Evolutionary conservation across 2,329 filamentous ascomycete genomes (phyloP).

Genomic region (Pseudogymnoascus sp.): DNA sequence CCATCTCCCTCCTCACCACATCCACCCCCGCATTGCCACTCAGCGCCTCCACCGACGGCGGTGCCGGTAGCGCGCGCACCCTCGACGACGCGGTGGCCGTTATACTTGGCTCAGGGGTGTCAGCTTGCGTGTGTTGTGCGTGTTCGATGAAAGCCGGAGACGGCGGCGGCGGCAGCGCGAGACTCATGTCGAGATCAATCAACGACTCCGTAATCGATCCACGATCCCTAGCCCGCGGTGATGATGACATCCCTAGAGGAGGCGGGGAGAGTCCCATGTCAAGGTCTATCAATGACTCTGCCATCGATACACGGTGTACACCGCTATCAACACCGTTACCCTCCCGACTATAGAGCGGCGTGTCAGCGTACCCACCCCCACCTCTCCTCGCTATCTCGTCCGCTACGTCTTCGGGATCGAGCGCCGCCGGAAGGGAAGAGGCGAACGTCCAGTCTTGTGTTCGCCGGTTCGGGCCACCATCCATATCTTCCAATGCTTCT

Average conservation of each 20-base stretch:
- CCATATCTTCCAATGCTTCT: neutral
- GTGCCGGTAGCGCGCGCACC: constrained; percentile 16
- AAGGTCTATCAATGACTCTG: too few relatives aligned
- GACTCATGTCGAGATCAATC: constrained; percentile 47
- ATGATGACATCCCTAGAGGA: too few relatives aligned
- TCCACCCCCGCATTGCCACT: constrained; percentile 13
- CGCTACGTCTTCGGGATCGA: neutral
- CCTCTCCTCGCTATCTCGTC: too few relatives aligned
- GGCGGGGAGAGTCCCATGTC: too few relatives aligned
- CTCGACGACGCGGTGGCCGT: too few relatives aligned
- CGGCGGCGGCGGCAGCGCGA: neutral
- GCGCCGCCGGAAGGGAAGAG: constrained; percentile 35
- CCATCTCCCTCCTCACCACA: constrained; percentile 15
- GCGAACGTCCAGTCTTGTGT: constrained; percentile 51
- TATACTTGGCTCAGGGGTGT: too few relatives aligned
- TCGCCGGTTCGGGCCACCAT: neutral
- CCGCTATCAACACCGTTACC: too few relatives aligned
- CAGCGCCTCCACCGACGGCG: constrained; percentile 11
- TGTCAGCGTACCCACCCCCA: too few relatives aligned
- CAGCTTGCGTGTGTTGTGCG: too few relatives aligned
- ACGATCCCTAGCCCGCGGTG: constrained; percentile 33
- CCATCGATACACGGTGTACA: too few relatives aligned
- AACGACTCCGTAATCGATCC: constrained; percentile 24
- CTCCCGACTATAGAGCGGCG: too few relatives aligned
- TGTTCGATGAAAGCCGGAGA: too few relatives aligned